Base-by-base conservation (phyloP, 805 yeast species). In the Candida maesae region DNA sequence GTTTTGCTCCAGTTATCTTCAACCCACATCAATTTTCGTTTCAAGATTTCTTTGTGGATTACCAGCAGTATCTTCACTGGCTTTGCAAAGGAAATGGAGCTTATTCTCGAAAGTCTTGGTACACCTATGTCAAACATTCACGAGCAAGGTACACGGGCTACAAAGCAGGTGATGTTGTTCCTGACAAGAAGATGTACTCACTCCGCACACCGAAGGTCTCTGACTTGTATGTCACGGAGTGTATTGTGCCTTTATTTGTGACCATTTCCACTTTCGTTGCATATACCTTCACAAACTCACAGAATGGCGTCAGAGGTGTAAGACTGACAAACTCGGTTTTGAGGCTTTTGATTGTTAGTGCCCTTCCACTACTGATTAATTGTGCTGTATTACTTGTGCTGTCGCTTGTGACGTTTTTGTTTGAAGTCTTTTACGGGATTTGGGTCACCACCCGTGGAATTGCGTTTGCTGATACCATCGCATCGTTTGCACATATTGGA, bases 131-230 rank as follows among this genome's bases (percentile, higher is more conserved):
- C 1, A 81, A 95, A 55, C 69, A 76, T 47, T 75, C 89, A 4
- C 78, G 99, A 64, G 87, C 96, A 9, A 79, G 89, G 56, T 78
- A 86, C 52, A 91, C 98, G 23, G 99, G 99, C 45, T 89, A 78
- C 73, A 90, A 89, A 71, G 73, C 85, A 44, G 63, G 75, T 45
- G 74, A 82, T 37, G 89, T 81, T 52, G 65, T 64, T 24, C 77
- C 88, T 41, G 93, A 83, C 65, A 70, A 74, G 19, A 64, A 60
- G 79, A 39, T 38, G 31, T 89, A 83, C 50, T 67, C n/a, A n/a
- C n/a, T 76, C 18, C 75, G 83, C 37, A 81, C 89, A 54, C 90
- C 96, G 15, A 85, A 81, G 45, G 75, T 91, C 60, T 68, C 79
- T 23, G 88, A 88, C 60, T 68, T 88, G 19, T 73, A 86, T 58